Evolutionary conservation across 2,329 filamentous ascomycete species (phyloP).

Genomic region (Pseudocercospora fijiensis): DNA sequence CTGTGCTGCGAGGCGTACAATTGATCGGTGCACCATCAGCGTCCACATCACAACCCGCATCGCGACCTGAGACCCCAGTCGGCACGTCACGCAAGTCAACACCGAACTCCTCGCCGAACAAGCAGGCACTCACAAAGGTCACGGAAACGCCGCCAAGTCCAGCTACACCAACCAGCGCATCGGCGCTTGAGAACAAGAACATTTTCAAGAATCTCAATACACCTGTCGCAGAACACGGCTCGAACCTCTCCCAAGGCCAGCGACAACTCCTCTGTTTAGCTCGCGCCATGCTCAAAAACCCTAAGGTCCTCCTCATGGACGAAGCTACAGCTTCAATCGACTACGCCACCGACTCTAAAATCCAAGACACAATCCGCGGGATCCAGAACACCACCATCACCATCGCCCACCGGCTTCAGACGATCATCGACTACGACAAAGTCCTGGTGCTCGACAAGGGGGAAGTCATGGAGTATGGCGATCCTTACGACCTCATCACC

Average conservation of each 20-base stretch:
- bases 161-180: conserved; percentile 41
- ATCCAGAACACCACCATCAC: conserved; percentile 90
- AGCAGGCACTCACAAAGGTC: conserved; percentile 33
- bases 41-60: conserved; percentile 42
- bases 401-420: conserved; percentile 92
- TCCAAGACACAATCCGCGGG: conserved; percentile 94
- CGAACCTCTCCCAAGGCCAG: conserved; percentile 93
- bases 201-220: conserved; percentile 85
- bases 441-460: conserved; percentile 92
- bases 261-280: conserved; percentile 92
- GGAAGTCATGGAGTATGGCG: conserved; percentile 81
- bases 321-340: conserved; percentile 97
- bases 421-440: conserved; percentile 97
- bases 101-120: conserved; percentile 31
- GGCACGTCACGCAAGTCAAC: conserved; percentile 25
- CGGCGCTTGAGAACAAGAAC: conserved; percentile 77
- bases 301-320: conserved; percentile 97
- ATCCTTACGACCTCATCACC: conserved; percentile 77
- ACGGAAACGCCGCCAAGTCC: conserved; percentile 37
- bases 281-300: conserved; percentile 84
- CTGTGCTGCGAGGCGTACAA: conserved; percentile 81
- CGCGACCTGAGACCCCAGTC: conserved; percentile 37
- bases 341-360: conserved; percentile 91
- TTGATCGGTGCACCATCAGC: conserved; percentile 64
- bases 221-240: conserved; percentile 82